These are phyloP conservation scores for Fraxinus excelsior DNA, from an alignment of 257 asterid species.

Conservation along the genomic window DNA sequence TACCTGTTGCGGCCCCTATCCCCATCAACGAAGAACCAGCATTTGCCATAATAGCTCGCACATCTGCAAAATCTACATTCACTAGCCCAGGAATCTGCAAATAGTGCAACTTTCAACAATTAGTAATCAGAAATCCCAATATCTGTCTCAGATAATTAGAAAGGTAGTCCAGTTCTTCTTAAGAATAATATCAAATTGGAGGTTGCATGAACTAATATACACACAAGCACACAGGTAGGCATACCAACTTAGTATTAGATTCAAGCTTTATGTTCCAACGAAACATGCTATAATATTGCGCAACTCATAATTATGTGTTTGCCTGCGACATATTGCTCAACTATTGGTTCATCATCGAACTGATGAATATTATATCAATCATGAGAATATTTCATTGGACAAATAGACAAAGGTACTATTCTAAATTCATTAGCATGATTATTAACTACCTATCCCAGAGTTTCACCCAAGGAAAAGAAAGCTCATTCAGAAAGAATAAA, in stretches of 20 bases:
- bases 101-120: conserved; percentile 20
- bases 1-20: conserved; percentile 96
- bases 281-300: not conserved
- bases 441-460: not conserved
- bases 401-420: not conserved
- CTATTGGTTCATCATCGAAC: conserved; percentile 13
- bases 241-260: not conserved
- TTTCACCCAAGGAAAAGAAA: not conserved
- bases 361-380: not conserved
- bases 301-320: not conserved
- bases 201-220: not conserved
- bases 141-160: not conserved
- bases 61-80: conserved; percentile 98
- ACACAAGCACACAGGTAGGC: not conserved
- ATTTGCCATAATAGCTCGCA: conserved; percentile 93
- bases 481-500: not conserved
- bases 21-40: conserved; percentile 98
- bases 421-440: not conserved
- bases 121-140: not conserved
- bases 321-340: not conserved
- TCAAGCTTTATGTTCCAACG: not conserved
- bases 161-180: conserved; percentile 14
- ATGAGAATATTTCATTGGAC: not conserved
- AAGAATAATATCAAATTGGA: not conserved
- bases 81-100: conserved; percentile 95